phyloP scores from a whole-genome alignment of 495 filamentous ascomycete genomes.

The Pyrenula massariospora region DNA sequence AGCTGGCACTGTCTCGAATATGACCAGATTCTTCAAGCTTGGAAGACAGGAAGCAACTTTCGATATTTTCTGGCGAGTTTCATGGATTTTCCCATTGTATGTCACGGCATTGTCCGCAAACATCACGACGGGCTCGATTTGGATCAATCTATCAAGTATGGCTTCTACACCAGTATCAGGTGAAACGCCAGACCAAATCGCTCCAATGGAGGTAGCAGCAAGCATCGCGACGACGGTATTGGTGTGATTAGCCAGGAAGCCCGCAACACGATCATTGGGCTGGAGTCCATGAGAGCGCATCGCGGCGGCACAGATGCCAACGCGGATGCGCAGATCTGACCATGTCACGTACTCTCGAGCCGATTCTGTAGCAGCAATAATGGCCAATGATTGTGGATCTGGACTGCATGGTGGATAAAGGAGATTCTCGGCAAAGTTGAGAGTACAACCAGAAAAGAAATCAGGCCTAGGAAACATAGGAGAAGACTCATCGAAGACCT shows the following conservation, averaged over 20 bases:
- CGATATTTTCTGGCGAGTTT: conserved; percentile 56
- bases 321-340: conserved; percentile 67
- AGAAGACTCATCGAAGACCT: conserved; percentile 57
- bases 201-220: conserved; percentile 65
- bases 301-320: conserved; percentile 58
- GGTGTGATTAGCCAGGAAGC: conserved; percentile 78
- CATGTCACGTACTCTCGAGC: conserved; percentile 61
- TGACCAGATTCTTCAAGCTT: conserved; percentile 50
- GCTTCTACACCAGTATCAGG: conserved; percentile 72
- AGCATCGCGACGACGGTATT: conserved; percentile 82
- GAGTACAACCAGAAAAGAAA: conserved; percentile 66
- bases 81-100: conserved; percentile 80
- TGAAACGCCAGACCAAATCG: conserved; percentile 84
- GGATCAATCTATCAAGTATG: conserved; percentile 69
- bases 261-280: conserved; percentile 63
- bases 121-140: conserved; percentile 69
- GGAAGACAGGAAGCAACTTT: conserved; percentile 56
- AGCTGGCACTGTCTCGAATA: conserved; percentile 51
- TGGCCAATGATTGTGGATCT: conserved; percentile 44
- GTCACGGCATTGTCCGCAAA: conserved; percentile 79
- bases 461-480: conserved; percentile 74
- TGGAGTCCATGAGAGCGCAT: conserved; percentile 52
- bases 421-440: conserved; percentile 92
- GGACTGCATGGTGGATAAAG: conserved; percentile 57
- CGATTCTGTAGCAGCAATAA: conserved; percentile 66